Evolutionary conservation across 2,329 filamentous ascomycete genomes (phyloP), one percentile per base, ranked within the genome.

Genomic region (Aspergillus latus): DNA sequence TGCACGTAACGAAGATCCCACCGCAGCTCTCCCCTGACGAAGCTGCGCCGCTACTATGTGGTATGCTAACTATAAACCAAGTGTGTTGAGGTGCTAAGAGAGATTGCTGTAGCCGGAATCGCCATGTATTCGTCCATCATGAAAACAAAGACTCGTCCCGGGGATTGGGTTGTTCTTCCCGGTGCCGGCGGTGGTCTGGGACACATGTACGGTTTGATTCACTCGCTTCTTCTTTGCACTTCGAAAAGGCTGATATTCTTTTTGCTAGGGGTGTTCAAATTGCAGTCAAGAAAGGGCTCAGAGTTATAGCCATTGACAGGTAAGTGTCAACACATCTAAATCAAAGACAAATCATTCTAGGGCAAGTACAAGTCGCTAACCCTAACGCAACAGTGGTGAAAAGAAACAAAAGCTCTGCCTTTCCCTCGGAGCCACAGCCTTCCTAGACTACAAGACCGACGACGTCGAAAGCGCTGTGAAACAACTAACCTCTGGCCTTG

Each of bases 381-480:
- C 34, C n/a, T 28, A 16, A 28, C 39, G 5, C n/a, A 42, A 16
- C n/a, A 73, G 71, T 13, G 72, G 72, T 11, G 65, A 68, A 13
- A 69, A 66, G 28, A 74, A 74, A 45, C 66, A 58, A 44, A 58
- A 72, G 15, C 61, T 74, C 4, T 74, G 70, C 42, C 60, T 69
- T 28, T 66, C 66, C 1, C 61, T 73, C 2, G 72, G 72, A 5
- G 72, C 72, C 16, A 62, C 63, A 9, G 59, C 60, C 37, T 74
- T 72, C 51, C 50, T 74, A 6, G 72, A 74, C 53, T 74, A 69
- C 57, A 66, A 66, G 26, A 55, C 60, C 9, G 68, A 76, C 16
- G 68, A 78, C 39, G 71, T 71, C 26, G 72, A 77, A 11, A 62
- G 70, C 15, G 69, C 69, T 28, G 76, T 78, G 4, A 74, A 71